A percentile compares a stretch with the other conserved stretches of the same genome.
Conservation (phyloP, 805 yeast species). For the Cyberlindnera maclurae region DNA sequence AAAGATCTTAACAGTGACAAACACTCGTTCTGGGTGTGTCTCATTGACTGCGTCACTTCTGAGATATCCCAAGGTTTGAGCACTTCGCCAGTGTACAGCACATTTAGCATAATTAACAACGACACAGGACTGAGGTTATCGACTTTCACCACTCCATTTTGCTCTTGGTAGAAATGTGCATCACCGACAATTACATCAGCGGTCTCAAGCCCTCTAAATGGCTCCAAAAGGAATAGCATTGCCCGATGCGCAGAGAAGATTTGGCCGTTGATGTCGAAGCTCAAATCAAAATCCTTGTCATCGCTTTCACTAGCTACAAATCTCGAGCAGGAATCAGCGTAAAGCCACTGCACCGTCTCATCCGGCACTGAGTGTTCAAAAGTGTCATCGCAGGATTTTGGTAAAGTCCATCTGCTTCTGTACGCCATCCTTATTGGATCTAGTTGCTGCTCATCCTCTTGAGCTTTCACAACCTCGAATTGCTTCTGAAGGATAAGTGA, state of each 20-base stretch:
- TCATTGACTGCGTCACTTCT: not conserved
- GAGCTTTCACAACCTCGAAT: constrained; percentile 6
- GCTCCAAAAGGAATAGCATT: constrained; percentile 6
- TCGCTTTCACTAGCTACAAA: not conserved
- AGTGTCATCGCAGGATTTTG: constrained; percentile 13
- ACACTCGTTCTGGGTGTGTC: constrained; percentile 7
- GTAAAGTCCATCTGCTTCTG: constrained; percentile 19
- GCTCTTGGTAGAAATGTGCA: constrained; percentile 7
- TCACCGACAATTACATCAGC: constrained; percentile 22
- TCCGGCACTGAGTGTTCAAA: constrained; percentile 1
- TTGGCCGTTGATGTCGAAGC: constrained; percentile 24
- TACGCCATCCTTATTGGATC: constrained; percentile 17
- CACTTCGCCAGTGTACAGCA: constrained; percentile 41
- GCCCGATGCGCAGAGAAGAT: constrained; percentile 26
- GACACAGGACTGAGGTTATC: constrained; percentile 18
- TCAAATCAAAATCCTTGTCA: constrained; percentile 31
- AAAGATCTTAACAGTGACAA: constrained; percentile 7
- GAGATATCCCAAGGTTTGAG: constrained; percentile 39
- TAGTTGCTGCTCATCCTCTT: not conserved
- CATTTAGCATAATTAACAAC: constrained; percentile 37
- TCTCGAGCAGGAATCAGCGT: not conserved
- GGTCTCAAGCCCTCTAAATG: constrained; percentile 24
- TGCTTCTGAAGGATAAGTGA: constrained; percentile 6
- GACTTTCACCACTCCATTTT: constrained; percentile 17
- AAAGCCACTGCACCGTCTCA: not conserved